Evolutionary conservation across 345 rosid genomes (phyloP), one percentile per base, ranked within the genome.

Genomic region (Bruguiera gymnorhiza): DNA sequence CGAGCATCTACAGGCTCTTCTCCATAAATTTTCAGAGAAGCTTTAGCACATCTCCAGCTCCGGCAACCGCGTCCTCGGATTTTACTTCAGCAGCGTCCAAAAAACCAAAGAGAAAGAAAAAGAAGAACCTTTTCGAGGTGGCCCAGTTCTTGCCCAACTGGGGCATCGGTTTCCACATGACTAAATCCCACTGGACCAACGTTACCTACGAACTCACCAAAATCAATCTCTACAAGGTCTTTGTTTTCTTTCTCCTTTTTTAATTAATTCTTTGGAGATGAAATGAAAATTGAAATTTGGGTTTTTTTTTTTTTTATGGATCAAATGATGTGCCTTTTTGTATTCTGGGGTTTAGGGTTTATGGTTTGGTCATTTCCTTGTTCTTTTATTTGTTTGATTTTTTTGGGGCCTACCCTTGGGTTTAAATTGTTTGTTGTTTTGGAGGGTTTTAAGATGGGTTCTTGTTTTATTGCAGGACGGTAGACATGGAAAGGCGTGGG

Each of bases 401-500:
- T 43, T 43, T 13, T 13, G 18, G 50, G 18, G 18, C 19, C 50
- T 15, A 11, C 50, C 50, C 18, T 43, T 13, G 5, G 18, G 50
- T 13, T 43, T 43, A 11, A 11, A 43, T 13, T 13, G 16, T 43
- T 11, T 43, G 16, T 43, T 43, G 5, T 13, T 43, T 43, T 3
- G 5, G 50, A 43, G 50, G 50, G 50, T 13, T 43, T 43, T 13
- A 31, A 66, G 60, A 76, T n/a, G 60, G 60, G 24, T 23, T 61
- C 19, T 51, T 43, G 65, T 73, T 73, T 75, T 65, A 68, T 74
- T 84, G 76, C 89, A 95, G 99, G 96, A 88, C 70, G 99, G 99
- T 50, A 83, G 76, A 51, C 97, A 92, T 78, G 99, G 97, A 32
- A 95, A 92, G 76, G 99, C 99, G 2, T 95, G 99, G 99, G 98